Base-by-base conservation (phyloP, 805 yeast genomes). In the Candida incommunis region DNA sequence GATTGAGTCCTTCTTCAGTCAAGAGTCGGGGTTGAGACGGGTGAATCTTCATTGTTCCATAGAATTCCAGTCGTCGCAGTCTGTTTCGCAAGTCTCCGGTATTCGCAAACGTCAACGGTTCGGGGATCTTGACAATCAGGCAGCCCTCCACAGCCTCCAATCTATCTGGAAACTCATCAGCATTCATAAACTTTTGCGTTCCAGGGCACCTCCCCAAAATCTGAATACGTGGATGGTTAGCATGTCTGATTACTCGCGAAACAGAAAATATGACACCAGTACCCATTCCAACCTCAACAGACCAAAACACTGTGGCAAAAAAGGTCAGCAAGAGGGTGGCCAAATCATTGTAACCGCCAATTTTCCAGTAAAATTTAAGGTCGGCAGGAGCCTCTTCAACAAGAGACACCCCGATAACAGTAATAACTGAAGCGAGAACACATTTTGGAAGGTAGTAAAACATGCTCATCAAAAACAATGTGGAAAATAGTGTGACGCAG, bases 221-320 rank as follows among this genome's bases (percentile, higher is more conserved):
- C 59, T 86, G 95, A 48, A 87, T 84, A 50, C 94, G 70, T 1
- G 95, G 87, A 46, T 73, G 69, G 0, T 95, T 78, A 1, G 94
- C 79, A 57, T 84, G 85, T 51, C 76, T 81, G 24, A 87, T 73
- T 3, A 90, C 88, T 46, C 94, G 67, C 26, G 88, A 68, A 18
- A 90, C 65, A 37, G 94, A 86, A 52, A 85, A 83, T 0, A 76
- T 75, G 42, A 84, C 77, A 0, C 98, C 97, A n/a, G 85, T 72
- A 2, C 82, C 77, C 42, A 92, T 85, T 1, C 98, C 97, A 15
- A 82, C 78, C 60, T 90, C 95, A 58, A 88, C 78, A 0, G 96
- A 86, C 59, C 72, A 79, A 52, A 78, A 73, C 21, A 82, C 57
- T 0, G 94, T 80, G 1, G 78, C 71, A 1, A 70, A 35, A 4